Percentiles rank a stretch among this genome's conserved stretches.
These are phyloP conservation scores for Saccharomyces hybrid DNA, from an alignment of 1,139 yeast species.

Conservation along the genomic window DNA sequence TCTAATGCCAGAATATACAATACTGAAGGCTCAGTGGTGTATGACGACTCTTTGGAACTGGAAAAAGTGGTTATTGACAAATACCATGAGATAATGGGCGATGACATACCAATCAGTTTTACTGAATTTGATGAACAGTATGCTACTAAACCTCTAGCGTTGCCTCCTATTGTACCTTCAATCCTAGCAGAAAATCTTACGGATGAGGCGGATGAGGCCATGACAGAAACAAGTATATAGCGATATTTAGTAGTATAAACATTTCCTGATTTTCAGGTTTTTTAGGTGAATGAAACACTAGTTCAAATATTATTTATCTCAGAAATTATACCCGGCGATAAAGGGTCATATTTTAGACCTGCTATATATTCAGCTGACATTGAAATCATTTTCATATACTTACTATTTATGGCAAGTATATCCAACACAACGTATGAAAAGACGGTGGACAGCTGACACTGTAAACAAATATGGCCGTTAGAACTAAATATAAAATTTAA, in stretches of 20 bases:
- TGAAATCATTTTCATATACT: too few species aligned
- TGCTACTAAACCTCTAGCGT: constrained; percentile 32
- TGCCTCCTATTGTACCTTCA: not conserved
- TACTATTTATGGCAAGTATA: too few species aligned
- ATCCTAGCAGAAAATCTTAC: not conserved
- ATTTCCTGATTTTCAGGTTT: not conserved
- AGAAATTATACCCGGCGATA: too few species aligned
- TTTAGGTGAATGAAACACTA: too few species aligned
- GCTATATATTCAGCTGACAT: too few species aligned
- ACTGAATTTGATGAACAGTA: constrained; percentile 43
- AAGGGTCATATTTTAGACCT: too few species aligned
- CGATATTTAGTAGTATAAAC: not conserved
- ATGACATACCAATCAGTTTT: constrained; percentile 39
- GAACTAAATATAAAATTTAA: too few species aligned
- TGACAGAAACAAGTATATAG: not conserved
- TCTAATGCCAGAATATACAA: constrained; percentile 81
- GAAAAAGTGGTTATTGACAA: constrained; percentile 42
- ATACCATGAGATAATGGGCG: constrained; percentile 31
- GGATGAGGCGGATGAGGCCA: not conserved
- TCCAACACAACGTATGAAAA: too few species aligned
- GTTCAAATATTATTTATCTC: too few species aligned
- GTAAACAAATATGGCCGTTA: too few species aligned
- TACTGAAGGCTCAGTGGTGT: constrained; percentile 81
- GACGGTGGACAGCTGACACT: too few species aligned
- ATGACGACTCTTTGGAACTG: constrained; percentile 63